Conservation (phyloP, 768 basidiomycete species). For the Amanita molliuscula region DNA sequence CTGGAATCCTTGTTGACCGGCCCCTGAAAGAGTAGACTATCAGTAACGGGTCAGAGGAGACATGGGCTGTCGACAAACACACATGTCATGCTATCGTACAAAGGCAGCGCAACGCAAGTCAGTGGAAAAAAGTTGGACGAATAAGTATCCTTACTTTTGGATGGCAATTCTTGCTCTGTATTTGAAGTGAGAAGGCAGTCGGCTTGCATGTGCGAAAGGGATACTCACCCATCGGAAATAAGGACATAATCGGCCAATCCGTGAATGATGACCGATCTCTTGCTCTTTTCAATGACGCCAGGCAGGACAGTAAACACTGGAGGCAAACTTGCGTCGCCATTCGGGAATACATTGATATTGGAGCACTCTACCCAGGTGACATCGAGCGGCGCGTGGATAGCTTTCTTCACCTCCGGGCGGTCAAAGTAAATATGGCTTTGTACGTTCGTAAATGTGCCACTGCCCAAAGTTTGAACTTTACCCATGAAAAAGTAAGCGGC, state of each 20-base stretch:
- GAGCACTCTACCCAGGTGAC: slow-evolving; percentile 60
- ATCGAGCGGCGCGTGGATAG: slow-evolving; percentile 58
- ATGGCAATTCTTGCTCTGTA: slow-evolving; percentile 47
- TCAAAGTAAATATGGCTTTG: slow-evolving; percentile 67
- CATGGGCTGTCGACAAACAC: slow-evolving; percentile 7
- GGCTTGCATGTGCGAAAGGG: not conserved
- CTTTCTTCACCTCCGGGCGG: slow-evolving; percentile 53
- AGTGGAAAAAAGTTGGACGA: not conserved
- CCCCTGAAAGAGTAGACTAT: slow-evolving; percentile 26
- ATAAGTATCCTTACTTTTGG: slow-evolving; percentile 39
- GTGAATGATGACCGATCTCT: slow-evolving; percentile 58
- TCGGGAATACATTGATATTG: slow-evolving; percentile 46
- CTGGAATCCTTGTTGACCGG: slow-evolving; percentile 64
- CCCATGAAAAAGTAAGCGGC: slow-evolving; percentile 11
- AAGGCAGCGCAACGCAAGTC: not conserved
- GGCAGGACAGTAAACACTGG: slow-evolving; percentile 58
- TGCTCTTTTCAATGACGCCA: slow-evolving; percentile 66
- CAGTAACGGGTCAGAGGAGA: not conserved
- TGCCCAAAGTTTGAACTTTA: slow-evolving; percentile 14
- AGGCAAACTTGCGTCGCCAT: slow-evolving; percentile 50
- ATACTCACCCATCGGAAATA: slow-evolving; percentile 60
- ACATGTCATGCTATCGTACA: slow-evolving; percentile 31
- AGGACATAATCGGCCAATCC: slow-evolving; percentile 66
- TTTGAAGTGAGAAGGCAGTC: not conserved
- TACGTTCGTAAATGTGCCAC: slow-evolving; percentile 42